phyloP scores from a whole-genome alignment of 169 alveolate species.

The Plasmodium vinckei region DNA sequence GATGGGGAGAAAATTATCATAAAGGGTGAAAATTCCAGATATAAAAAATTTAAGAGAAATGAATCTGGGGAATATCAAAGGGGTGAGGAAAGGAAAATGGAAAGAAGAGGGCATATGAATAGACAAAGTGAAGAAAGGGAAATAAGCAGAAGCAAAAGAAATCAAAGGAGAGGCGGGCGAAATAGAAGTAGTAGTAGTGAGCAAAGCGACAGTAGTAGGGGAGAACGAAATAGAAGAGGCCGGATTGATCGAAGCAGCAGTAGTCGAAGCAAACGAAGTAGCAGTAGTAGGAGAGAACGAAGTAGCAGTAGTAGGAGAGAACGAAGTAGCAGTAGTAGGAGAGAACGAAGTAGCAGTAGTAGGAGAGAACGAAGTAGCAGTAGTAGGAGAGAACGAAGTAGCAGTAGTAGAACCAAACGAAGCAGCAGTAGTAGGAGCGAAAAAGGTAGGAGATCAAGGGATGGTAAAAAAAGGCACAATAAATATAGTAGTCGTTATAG shows the following conservation, averaged over 20 bases:
- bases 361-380: background rate
- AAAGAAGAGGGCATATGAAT: no score
- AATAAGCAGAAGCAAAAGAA: background rate
- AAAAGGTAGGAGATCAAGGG: background rate
- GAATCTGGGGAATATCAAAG: background rate
- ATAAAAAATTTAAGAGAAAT: constrained; percentile 1
- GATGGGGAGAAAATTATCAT: constrained; percentile 15
- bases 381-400: background rate
- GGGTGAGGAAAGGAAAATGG: no score
- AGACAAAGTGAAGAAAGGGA: background rate
- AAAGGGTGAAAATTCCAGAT: background rate
- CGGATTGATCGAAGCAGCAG: background rate
- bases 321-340: background rate
- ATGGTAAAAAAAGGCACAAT: no score
- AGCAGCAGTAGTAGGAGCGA: background rate
- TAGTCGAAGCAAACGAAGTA: background rate
- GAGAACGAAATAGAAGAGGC: background rate
- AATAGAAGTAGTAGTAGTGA: background rate
- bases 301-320: background rate
- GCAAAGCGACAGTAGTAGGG: no score
- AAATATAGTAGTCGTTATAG: no score
- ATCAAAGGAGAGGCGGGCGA: background rate
- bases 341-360: background rate
- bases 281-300: background rate
- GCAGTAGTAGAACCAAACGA: no score